Conservation (phyloP, 306 rosid species). For the Ormosia emarginata region DNA sequence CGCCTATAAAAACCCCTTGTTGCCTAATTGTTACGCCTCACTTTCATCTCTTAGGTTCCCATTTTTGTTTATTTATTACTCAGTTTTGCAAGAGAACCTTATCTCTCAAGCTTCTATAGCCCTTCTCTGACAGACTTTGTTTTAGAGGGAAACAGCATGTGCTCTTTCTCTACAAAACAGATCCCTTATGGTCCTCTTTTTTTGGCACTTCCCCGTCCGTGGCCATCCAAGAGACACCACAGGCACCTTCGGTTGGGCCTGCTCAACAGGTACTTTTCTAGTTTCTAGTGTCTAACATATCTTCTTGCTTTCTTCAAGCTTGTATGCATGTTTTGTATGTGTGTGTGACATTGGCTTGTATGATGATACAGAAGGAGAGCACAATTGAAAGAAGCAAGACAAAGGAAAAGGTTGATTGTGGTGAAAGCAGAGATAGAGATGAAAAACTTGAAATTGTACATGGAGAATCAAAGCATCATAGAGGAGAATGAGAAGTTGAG, state of each 20-base stretch:
- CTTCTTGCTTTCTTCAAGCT: background rate
- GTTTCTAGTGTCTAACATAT: background rate
- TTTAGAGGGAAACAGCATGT: conserved; percentile 36
- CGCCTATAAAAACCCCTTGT: conserved; percentile 43
- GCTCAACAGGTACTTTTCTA: conserved; percentile 50
- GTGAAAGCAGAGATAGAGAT: conserved; percentile 60
- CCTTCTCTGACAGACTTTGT: background rate
- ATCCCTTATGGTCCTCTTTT: conserved; percentile 18
- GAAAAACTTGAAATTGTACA: conserved; percentile 70
- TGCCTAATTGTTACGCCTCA: conserved; percentile 31
- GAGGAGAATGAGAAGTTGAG: conserved; percentile 81
- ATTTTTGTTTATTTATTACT: background rate
- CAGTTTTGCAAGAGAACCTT: conserved; percentile 8
- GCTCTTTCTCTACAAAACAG: conserved; percentile 45
- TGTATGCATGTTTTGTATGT: background rate
- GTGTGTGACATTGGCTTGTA: background rate
- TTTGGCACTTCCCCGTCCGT: conserved; percentile 34
- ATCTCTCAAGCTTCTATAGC: conserved; percentile 14
- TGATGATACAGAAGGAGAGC: conserved; percentile 50
- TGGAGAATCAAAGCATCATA: conserved; percentile 72
- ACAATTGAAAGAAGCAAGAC: conserved; percentile 34
- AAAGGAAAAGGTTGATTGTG: conserved; percentile 29
- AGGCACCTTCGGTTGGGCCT: conserved; percentile 37
- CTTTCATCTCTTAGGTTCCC: conserved; percentile 9
- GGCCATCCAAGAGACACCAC: conserved; percentile 38